Percentiles rank a stretch among this genome's conserved stretches.
These are phyloP conservation scores for Venturia asperata DNA, from an alignment of 2,329 filamentous ascomycete genomes.

Conservation along the genomic window DNA sequence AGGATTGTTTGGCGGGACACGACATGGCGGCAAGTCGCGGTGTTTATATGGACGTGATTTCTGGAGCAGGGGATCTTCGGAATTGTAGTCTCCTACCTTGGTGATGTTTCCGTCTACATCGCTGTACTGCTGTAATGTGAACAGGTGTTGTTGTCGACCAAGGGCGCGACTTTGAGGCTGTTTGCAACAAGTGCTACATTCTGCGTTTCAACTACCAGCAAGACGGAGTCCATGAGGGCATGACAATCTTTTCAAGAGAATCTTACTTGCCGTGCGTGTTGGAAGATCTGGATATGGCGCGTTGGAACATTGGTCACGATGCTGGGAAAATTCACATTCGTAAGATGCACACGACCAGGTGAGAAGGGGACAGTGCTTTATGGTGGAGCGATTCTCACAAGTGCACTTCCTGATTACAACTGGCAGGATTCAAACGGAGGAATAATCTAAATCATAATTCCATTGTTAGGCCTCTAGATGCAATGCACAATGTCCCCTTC, in stretches of 20 bases:
- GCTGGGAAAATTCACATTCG: background rate
- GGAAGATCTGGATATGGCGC: background rate
- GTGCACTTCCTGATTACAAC: no score
- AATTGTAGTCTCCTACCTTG: background rate
- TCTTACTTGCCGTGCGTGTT: background rate
- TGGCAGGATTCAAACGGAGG: no score
- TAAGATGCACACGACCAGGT: background rate
- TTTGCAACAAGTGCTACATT: background rate
- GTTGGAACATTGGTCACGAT: background rate
- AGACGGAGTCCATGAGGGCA: background rate
- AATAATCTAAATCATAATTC: background rate
- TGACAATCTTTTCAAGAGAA: background rate
- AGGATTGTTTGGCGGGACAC: conserved; percentile 7
- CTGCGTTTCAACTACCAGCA: background rate
- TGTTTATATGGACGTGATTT: background rate
- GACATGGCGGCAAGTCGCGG: background rate
- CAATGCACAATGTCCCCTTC: background rate
- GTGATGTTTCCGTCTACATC: background rate
- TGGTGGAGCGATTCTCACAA: background rate
- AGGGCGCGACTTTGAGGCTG: background rate
- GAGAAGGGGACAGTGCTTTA: background rate
- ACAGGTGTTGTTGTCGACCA: background rate
- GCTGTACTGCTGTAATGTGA: background rate
- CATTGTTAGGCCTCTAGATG: background rate
- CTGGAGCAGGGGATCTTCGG: background rate